Conservation (phyloP, 2,329 filamentous ascomycete genomes). For the Cytospora piceae region DNA sequence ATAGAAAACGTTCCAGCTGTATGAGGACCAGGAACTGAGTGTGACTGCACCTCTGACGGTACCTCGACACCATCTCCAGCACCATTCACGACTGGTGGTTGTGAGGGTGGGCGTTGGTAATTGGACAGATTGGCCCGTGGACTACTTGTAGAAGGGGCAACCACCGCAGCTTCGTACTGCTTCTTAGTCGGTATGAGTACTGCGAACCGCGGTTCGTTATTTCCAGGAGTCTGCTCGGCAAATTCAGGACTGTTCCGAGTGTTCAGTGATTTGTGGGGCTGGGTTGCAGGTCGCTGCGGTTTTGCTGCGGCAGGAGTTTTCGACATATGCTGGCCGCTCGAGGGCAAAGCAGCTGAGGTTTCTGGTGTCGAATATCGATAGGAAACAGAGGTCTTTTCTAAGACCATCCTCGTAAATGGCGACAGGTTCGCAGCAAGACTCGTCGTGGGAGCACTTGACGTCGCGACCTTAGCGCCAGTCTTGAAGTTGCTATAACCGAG, state of each 20-base stretch:
- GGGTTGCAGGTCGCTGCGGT: conserved; percentile 31
- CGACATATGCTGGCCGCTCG: conserved; percentile 39
- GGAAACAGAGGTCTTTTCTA: conserved; percentile 46
- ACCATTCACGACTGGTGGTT: conserved; percentile 31
- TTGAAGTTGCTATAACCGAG: conserved; percentile 59
- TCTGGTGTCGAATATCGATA: conserved; percentile 47
- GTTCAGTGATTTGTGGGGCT: conserved; percentile 4
- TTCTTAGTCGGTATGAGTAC: conserved; percentile 52
- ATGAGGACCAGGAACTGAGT: conserved; percentile 28
- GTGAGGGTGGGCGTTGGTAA: conserved; percentile 38
- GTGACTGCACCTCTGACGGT: conserved; percentile 17
- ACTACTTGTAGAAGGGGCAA: conserved; percentile 1
- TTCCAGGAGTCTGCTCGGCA: conserved; percentile 39
- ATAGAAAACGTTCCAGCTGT: conserved; percentile 46
- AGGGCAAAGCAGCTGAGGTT: conserved; percentile 35
- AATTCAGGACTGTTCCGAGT: conserved; percentile 25
- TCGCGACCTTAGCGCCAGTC: conserved; percentile 45
- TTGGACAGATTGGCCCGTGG: conserved; percentile 15
- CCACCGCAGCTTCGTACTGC: conserved; percentile 33
- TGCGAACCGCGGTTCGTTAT: conserved; percentile 49
- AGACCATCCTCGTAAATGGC: conserved; percentile 55
- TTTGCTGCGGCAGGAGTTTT: conserved; percentile 34
- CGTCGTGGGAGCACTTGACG: conserved; percentile 36
- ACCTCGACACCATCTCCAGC: conserved; percentile 6
- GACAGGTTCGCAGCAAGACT: conserved; percentile 49